A percentile compares a stretch with the other conserved stretches of the same genome.
Conservation (phyloP, 108 stramenopile genomes). For the Cylindrotheca closterium region DNA sequence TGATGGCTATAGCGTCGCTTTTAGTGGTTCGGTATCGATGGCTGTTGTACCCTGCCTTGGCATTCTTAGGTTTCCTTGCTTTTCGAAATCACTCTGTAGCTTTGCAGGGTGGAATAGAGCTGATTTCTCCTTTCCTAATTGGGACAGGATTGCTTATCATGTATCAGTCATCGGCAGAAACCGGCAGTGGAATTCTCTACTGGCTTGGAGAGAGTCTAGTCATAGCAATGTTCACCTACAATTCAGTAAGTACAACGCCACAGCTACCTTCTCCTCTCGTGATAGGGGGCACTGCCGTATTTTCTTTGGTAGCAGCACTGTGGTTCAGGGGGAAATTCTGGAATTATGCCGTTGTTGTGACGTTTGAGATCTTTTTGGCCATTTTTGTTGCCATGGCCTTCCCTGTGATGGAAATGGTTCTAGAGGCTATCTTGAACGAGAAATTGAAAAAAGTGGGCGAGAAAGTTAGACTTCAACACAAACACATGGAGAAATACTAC, state of each 20-base stretch:
- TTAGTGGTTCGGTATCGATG: constrained; percentile 58
- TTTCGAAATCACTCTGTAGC: constrained; percentile 43
- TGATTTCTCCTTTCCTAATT: constrained; percentile 61
- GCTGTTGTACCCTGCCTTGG: constrained; percentile 48
- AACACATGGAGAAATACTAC: constrained; percentile 60
- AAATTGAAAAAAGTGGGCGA: constrained; percentile 83
- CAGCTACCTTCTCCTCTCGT: constrained; percentile 12
- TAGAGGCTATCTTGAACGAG: constrained; percentile 82
- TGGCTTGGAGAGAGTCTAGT: constrained; percentile 79
- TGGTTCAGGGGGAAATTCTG: constrained; percentile 82
- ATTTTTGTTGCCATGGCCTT: constrained; percentile 75
- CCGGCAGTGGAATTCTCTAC: constrained; percentile 33
- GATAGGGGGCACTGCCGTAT: constrained; percentile 19
- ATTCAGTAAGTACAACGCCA: constrained; percentile 36
- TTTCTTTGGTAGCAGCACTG: constrained; percentile 49
- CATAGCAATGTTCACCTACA: constrained; percentile 75
- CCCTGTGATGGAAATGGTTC: constrained; percentile 84
- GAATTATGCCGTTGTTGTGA: constrained; percentile 68
- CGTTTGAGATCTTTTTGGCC: constrained; percentile 61
- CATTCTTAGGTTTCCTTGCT: constrained; percentile 54
- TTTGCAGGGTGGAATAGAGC: constrained; percentile 19
- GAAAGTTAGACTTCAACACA: constrained; percentile 73
- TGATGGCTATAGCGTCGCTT: constrained; percentile 63
- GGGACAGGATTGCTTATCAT: constrained; percentile 68
- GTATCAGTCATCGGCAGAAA: constrained; percentile 34